Conservation (phyloP, 1,139 yeast species). For the Taphrina pruni region DNA sequence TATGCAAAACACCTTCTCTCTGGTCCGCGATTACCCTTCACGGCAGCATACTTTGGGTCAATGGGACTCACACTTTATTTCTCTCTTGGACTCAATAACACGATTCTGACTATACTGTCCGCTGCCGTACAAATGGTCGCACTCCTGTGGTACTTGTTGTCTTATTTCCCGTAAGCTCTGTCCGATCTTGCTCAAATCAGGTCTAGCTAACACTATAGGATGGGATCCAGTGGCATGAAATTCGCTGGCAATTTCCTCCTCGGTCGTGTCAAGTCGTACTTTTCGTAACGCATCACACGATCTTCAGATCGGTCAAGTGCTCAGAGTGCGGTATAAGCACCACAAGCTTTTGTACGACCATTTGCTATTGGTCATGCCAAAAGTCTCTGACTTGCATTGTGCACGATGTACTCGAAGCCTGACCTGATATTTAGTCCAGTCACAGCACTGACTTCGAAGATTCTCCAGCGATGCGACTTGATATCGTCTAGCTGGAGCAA, state of each 20-base stretch:
- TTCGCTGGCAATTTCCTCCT: conserved; percentile 33
- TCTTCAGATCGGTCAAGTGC: no score
- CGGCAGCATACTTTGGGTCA: conserved; percentile 76
- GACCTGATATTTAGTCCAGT: conserved; percentile 54
- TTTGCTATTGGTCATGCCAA: background rate
- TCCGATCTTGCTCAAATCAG: background rate
- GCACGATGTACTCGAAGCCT: conserved; percentile 31
- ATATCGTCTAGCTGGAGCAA: conserved; percentile 51
- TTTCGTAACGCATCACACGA: background rate
- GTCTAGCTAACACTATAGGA: background rate
- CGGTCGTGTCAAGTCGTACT: conserved; percentile 25
- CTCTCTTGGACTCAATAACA: conserved; percentile 65
- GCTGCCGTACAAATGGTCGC: conserved; percentile 81
- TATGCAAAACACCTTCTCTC: conserved; percentile 77
- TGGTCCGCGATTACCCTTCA: conserved; percentile 76
- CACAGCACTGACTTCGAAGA: conserved; percentile 62
- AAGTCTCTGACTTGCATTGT: conserved; percentile 28
- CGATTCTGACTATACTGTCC: conserved; percentile 75
- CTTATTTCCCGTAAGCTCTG: conserved; percentile 75
- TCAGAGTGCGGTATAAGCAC: no score
- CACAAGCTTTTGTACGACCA: no score
- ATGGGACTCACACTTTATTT: conserved; percentile 70
- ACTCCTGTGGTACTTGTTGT: conserved; percentile 82
- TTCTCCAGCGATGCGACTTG: conserved; percentile 59
- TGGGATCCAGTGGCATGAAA: conserved; percentile 37